phyloP scores from a whole-genome alignment of 1,139 yeast genomes.

The Yamadazyma membranifaciens region DNA sequence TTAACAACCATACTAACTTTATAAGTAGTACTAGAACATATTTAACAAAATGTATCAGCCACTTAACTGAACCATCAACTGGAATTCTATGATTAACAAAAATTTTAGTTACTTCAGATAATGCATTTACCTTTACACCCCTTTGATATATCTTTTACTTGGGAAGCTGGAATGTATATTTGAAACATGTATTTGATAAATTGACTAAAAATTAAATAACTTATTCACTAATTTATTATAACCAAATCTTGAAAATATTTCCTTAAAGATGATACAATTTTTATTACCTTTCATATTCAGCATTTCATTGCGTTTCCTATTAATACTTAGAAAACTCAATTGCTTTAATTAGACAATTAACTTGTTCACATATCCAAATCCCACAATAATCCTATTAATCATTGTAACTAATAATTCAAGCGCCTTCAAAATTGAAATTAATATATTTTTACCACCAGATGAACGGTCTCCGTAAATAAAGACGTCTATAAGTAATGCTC shows the following conservation, averaged over 20 bases:
- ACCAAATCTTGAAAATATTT: conserved; percentile 33
- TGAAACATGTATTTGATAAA: conserved; percentile 15
- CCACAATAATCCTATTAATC: conserved; percentile 34
- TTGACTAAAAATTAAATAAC: conserved; percentile 20
- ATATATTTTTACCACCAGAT: conserved; percentile 40
- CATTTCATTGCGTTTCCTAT: conserved; percentile 39
- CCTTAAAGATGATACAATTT: conserved; percentile 21
- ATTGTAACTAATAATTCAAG: conserved; percentile 33
- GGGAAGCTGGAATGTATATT: conserved; percentile 34
- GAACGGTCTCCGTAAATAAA: conserved; percentile 47
- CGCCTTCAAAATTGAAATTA: conserved; percentile 39
- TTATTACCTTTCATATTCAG: conserved; percentile 27
- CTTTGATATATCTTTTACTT: conserved; percentile 36
- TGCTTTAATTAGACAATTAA: conserved; percentile 40
- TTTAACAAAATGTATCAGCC: conserved; percentile 21
- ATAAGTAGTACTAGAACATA: conserved; percentile 28
- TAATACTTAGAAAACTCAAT: conserved; percentile 16
- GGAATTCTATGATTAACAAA: conserved; percentile 37
- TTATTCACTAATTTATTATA: conserved; percentile 31
- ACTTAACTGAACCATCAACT: conserved; percentile 26
- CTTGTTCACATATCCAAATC: conserved; percentile 48
- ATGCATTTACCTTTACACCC: conserved; percentile 44
- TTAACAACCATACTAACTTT: conserved; percentile 26
- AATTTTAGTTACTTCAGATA: conserved; percentile 36
- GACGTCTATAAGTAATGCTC: too few relatives aligned